Conservation (phyloP, 176 grass and related monocot genomes). For the Olyra latifolia region DNA sequence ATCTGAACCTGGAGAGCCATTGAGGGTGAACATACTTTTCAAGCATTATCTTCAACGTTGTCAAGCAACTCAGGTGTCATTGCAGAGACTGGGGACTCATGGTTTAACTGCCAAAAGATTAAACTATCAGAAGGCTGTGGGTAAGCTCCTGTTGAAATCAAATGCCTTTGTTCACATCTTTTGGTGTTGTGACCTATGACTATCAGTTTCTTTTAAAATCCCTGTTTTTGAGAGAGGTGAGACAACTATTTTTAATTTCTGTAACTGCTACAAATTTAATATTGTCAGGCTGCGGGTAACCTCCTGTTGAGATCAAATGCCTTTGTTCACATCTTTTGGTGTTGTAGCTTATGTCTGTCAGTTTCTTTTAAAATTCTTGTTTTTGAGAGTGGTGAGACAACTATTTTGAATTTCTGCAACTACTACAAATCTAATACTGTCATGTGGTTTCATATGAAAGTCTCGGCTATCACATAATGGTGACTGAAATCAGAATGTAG, state of each 20-base stretch:
- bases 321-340: background rate
- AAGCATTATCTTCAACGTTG: slow-evolving; percentile 53
- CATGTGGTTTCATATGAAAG: background rate
- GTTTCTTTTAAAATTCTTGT: background rate
- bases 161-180: background rate
- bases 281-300: too few relatives aligned
- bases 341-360: background rate
- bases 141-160: too few relatives aligned
- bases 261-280: background rate
- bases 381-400: background rate
- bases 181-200: background rate
- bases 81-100: slow-evolving; percentile 63
- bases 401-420: background rate
- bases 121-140: slow-evolving; percentile 56
- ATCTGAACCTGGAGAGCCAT: slow-evolving; percentile 39
- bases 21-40: slow-evolving; percentile 62
- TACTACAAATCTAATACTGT: background rate
- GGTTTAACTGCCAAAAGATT: slow-evolving; percentile 71
- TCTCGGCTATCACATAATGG: background rate
- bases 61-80: slow-evolving; percentile 38
- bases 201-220: slow-evolving; percentile 8
- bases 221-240: background rate
- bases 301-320: background rate
- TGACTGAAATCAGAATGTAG: too few relatives aligned
- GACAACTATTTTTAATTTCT: too few relatives aligned